Evolutionary conservation across 2,329 filamentous ascomycete species (phyloP), one percentile per base, ranked within the genome.

Genomic region (Talaromyces sp.): DNA sequence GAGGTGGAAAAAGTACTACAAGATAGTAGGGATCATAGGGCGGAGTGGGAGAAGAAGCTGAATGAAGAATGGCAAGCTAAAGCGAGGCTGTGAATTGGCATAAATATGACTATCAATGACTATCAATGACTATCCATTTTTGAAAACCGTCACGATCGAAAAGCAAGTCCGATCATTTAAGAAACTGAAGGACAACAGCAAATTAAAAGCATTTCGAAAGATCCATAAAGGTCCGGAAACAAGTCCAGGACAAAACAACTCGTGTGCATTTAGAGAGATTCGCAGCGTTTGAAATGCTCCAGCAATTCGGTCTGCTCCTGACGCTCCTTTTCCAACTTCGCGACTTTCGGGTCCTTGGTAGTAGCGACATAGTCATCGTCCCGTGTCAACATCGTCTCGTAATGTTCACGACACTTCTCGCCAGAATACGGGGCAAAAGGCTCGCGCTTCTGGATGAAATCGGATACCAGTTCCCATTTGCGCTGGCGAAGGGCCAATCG

Each of bases 401-500:
- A 62, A 2, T 51, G 40, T 47, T 62, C 38, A 10, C 59, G 59
- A 62, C 82, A 84, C 25, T 83, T 82, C 10, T 78, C 78, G 25
- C 76, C 76, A 19, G 80, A 80, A 76, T 82, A 84, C 62, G 81
- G 76, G 45, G 77, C 69, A 8, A 74, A 70, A 7, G 73, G 70
- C 64, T 80, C 75, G 13, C 77, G 66, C 22, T 72, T 76, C 54
- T 79, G 78, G 70, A 82, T 79, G 45, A 79, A 72, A 29, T 79
- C 75, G n/a, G 79, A 73, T 3, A 80, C 77, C 65, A 79, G 77
- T 34, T 73, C 72, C 77, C 81, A 85, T 72, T 58, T 77, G 73
- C 34, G 80, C 69, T 43, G 78, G 76, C 68, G 78, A 72, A 53
- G 79, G 72, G 61, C 53, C 38, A 43, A 25, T 2, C 61, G 53